phyloP scores from a whole-genome alignment of 2,329 filamentous ascomycete genomes.

The Aotearoamyces nothofagi region DNA sequence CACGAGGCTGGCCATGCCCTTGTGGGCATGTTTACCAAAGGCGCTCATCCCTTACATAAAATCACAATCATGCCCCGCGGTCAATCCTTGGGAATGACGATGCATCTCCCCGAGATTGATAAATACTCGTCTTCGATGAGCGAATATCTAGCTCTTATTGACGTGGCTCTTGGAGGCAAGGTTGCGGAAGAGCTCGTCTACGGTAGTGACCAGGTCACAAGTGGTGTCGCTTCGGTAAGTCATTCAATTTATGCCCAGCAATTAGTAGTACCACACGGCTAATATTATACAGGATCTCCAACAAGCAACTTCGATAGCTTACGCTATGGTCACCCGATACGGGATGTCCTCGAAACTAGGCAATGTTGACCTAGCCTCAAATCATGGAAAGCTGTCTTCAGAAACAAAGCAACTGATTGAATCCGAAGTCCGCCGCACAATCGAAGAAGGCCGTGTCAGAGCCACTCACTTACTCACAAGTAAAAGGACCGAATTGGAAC shows the following conservation, averaged over 20 bases:
- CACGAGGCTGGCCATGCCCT: conserved; percentile 94
- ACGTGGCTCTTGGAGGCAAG: conserved; percentile 72
- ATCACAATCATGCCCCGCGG: conserved; percentile 93
- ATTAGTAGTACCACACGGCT: conserved; percentile 6
- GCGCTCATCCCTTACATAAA: conserved; percentile 75
- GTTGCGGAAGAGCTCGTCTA: conserved; percentile 86
- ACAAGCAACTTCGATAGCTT: conserved; percentile 67
- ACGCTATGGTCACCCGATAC: conserved; percentile 73
- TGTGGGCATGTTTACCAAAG: conserved; percentile 66
- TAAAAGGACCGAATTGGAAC: conserved; percentile 72
- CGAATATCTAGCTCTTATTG: conserved; percentile 69
- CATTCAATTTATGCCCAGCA: background rate
- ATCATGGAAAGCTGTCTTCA: conserved; percentile 69
- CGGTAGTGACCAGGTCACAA: conserved; percentile 81
- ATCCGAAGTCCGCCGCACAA: conserved; percentile 67
- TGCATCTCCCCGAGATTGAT: conserved; percentile 79
- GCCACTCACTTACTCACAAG: conserved; percentile 55
- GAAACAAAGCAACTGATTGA: conserved; percentile 83
- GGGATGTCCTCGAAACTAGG: conserved; percentile 84
- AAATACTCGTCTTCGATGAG: conserved; percentile 78
- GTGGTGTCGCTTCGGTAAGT: conserved; percentile 66
- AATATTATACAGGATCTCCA: conserved; percentile 53
- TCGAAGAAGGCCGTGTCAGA: conserved; percentile 68
- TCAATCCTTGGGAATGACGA: conserved; percentile 71
- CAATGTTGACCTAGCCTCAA: conserved; percentile 72